A percentile compares a stretch with the other conserved stretches of the same genome.
These are phyloP conservation scores for Capsicum rhomboideum DNA, from an alignment of 257 asterid species.

Conservation along the genomic window DNA sequence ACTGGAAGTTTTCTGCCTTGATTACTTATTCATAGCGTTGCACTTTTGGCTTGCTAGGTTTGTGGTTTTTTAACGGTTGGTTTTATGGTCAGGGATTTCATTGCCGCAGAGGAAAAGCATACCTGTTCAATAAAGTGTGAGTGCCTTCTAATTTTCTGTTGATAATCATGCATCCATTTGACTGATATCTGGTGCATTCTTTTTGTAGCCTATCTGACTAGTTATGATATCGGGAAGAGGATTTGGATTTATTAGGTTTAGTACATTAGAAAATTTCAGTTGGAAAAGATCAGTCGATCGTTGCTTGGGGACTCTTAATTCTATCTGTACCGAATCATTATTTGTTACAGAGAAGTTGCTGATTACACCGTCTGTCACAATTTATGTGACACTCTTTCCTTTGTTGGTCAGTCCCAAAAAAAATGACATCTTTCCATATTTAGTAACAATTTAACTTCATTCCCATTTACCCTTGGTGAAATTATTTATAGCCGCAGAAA, in stretches of 20 bases:
- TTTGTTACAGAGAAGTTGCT: too few species aligned
- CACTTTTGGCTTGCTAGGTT: neutral
- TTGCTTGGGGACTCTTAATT: neutral
- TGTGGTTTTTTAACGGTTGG: neutral
- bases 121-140: conserved; percentile 66
- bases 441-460: too few species aligned
- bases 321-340: neutral
- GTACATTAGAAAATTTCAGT: neutral
- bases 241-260: neutral
- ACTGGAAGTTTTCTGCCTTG: neutral
- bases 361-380: too few species aligned
- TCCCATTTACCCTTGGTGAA: too few species aligned
- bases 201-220: neutral
- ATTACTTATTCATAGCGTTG: neutral
- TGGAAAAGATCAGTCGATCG: neutral
- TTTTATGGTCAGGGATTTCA: conserved; percentile 53
- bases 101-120: conserved; percentile 81
- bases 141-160: conserved; percentile 12
- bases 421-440: too few species aligned
- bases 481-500: too few species aligned
- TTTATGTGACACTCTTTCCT: too few species aligned
- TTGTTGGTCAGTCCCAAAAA: too few species aligned
- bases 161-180: neutral
- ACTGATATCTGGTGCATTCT: neutral
- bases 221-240: neutral